Evolutionary conservation across 164 flowering plant genomes (phyloP).

Genomic region (Tetracentron sinense): DNA sequence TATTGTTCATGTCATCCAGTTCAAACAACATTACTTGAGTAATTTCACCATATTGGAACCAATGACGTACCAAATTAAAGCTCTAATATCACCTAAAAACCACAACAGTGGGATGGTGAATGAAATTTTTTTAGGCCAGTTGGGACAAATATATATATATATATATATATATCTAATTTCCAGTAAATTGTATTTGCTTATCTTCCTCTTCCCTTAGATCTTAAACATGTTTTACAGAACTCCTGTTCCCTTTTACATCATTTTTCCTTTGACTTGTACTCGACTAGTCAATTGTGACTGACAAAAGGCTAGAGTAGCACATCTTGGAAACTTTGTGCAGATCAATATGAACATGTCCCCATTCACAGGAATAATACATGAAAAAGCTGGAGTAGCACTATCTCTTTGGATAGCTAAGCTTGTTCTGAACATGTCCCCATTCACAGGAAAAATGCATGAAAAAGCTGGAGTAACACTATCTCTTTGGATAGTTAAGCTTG

Average conservation of each 20-base stretch:
- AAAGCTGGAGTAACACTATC: background rate
- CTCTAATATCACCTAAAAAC: too few relatives aligned
- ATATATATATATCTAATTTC: too few relatives aligned
- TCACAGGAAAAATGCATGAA: background rate
- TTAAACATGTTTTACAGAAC: too few relatives aligned
- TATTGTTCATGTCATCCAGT: background rate
- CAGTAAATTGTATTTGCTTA: too few relatives aligned
- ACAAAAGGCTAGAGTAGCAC: background rate
- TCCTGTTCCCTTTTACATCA: background rate
- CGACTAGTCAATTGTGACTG: background rate
- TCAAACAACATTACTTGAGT: background rate
- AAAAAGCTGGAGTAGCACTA: background rate
- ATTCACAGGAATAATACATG: background rate
- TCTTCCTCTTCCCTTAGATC: too few relatives aligned
- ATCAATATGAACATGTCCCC: background rate
- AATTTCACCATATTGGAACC: background rate
- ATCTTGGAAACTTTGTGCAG: background rate
- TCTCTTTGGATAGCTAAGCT: background rate
- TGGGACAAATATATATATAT: too few relatives aligned
- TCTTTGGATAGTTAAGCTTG: background rate
- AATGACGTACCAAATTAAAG: too few relatives aligned
- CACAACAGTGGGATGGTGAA: too few relatives aligned
- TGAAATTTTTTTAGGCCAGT: too few relatives aligned
- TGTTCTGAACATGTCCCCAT: background rate
- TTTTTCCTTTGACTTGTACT: background rate